Evolutionary conservation across 176 grass and related monocot genomes (phyloP).

Genomic region (Alopecurus myosuroides): DNA sequence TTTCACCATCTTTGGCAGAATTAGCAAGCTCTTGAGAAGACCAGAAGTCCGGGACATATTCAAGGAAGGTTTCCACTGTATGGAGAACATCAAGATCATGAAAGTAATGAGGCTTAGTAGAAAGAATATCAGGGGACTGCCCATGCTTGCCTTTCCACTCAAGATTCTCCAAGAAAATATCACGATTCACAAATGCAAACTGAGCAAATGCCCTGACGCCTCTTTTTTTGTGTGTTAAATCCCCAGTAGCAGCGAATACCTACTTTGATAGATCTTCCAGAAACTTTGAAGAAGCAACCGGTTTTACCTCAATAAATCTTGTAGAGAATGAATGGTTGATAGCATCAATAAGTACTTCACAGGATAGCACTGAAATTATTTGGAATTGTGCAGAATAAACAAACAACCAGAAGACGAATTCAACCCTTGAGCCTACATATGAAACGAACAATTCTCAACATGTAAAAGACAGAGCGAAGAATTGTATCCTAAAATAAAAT

Average conservation of each 20-base stretch:
- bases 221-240: slow-evolving; percentile 68
- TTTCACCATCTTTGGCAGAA: slow-evolving; percentile 84
- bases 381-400: too few species aligned
- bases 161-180: slow-evolving; percentile 87
- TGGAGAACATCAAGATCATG: slow-evolving; percentile 72
- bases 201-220: slow-evolving; percentile 72
- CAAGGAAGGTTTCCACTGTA: slow-evolving; percentile 82
- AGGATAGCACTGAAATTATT: too few species aligned
- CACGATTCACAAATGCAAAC: slow-evolving; percentile 82
- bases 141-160: slow-evolving; percentile 92
- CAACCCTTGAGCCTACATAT: too few species aligned
- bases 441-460: too few species aligned
- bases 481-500: too few species aligned
- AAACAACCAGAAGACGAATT: too few species aligned
- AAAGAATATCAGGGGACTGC: slow-evolving; percentile 85
- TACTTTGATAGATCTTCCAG: too few species aligned
- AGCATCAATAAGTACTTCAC: too few species aligned
- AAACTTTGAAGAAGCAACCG: too few species aligned
- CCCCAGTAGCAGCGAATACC: slow-evolving; percentile 59
- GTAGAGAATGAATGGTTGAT: too few species aligned
- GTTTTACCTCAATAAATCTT: too few species aligned
- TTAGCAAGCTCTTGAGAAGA: slow-evolving; percentile 77
- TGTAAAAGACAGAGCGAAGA: too few species aligned
- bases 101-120: slow-evolving; percentile 90
- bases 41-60: slow-evolving; percentile 85